These are phyloP conservation scores for Penicillium longicatenatum DNA, from an alignment of 495 filamentous ascomycete genomes.

Conservation along the genomic window DNA sequence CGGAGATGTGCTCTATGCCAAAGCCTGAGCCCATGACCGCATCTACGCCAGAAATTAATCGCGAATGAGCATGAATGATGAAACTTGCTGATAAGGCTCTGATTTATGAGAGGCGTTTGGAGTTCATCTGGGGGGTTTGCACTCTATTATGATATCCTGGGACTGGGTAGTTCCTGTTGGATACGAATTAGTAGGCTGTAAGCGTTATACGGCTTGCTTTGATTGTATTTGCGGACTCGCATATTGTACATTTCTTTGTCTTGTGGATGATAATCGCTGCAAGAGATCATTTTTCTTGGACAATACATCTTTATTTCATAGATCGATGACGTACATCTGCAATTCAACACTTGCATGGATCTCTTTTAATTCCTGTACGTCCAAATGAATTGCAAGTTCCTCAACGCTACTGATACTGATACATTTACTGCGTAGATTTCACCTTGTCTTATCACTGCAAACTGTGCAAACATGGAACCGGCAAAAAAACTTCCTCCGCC, in stretches of 20 bases:
- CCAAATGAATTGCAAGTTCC: no score
- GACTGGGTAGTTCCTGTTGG: not conserved
- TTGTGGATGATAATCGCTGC: conserved; percentile 1
- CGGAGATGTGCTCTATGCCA: conserved; percentile 65
- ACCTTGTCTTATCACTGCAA: conserved; percentile 40
- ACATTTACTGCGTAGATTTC: not conserved
- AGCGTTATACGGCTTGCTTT: not conserved
- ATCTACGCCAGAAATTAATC: conserved; percentile 32
- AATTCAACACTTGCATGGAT: not conserved
- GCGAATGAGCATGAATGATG: conserved; percentile 15
- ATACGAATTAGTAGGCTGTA: not conserved
- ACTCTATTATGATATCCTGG: not conserved
- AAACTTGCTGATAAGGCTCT: not conserved
- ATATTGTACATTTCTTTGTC: conserved; percentile 2
- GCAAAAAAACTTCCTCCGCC: conserved; percentile 41
- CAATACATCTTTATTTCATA: conserved; percentile 5
- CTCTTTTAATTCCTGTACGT: no score
- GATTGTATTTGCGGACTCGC: not conserved
- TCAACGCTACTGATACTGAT: no score
- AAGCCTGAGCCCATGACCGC: conserved; percentile 20
- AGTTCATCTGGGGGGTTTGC: not conserved
- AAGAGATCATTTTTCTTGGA: not conserved
- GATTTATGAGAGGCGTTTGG: not conserved
- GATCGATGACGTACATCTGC: conserved; percentile 4
- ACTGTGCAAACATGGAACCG: conserved; percentile 30